A percentile compares a stretch with the other conserved stretches of the same genome.
phyloP scores from a whole-genome alignment of 768 basidiomycete genomes.

The Agaricus bisporus region DNA sequence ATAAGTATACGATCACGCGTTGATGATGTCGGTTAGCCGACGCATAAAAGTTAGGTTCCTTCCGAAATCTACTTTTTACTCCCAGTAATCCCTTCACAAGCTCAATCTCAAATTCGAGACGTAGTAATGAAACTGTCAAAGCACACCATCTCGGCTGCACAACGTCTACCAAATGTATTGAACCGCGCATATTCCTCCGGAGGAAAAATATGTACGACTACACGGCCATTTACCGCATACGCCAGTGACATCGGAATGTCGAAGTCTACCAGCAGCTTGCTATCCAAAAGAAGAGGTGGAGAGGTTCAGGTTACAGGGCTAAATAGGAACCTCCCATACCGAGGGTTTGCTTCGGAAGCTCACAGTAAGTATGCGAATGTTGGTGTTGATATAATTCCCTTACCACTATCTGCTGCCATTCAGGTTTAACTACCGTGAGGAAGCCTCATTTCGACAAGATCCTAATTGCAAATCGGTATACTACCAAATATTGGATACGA shows the following conservation, averaged over 20 bases:
- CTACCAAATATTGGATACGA: not conserved
- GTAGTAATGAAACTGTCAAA: conserved; percentile 32
- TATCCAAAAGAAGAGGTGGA: no score
- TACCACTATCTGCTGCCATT: not conserved
- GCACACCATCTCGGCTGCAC: conserved; percentile 22
- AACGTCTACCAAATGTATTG: conserved; percentile 20
- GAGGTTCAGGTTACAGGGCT: not conserved
- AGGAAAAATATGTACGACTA: conserved; percentile 7
- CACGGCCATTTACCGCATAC: conserved; percentile 13
- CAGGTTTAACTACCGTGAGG: conserved; percentile 1
- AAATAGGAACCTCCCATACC: not conserved
- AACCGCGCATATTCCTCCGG: conserved; percentile 10
- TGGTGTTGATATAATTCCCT: not conserved
- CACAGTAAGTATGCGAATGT: conserved; percentile 17
- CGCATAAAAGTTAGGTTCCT: not conserved
- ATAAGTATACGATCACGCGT: no score
- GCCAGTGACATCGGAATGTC: not conserved
- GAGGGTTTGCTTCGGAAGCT: conserved; percentile 24
- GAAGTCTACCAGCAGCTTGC: not conserved
- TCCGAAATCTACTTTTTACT: no score
- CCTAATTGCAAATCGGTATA: conserved; percentile 82
- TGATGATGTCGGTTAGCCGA: not conserved
- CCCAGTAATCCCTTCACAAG: no score
- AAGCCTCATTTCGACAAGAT: conserved; percentile 82
- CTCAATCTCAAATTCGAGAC: no score